Conservation (phyloP, 1,284 basidiomycete genomes). For the Apiotrichum porosum region DNA sequence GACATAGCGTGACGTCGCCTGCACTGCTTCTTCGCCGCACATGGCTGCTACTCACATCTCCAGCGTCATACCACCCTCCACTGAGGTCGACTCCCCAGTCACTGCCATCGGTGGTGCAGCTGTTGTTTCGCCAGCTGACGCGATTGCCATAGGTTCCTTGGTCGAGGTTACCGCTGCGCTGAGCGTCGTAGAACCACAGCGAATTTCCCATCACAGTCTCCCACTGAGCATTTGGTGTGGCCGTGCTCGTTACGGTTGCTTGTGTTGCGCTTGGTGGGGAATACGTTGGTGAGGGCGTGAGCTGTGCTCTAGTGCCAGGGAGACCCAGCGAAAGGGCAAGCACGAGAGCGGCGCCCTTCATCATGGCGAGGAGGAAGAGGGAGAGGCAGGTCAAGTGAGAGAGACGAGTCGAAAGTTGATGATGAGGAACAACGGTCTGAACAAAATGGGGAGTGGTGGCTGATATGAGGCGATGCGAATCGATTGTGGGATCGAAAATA, state of each 20-base stretch:
- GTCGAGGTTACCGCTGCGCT: constrained; percentile 72
- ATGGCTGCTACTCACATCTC: constrained; percentile 38
- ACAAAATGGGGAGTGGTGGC: too few relatives aligned
- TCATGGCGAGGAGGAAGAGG: background rate
- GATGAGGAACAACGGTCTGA: too few relatives aligned
- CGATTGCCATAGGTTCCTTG: constrained; percentile 57
- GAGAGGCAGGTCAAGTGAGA: background rate
- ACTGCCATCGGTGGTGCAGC: constrained; percentile 67
- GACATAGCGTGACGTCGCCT: too few relatives aligned
- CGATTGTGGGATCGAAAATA: too few relatives aligned
- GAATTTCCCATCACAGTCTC: constrained; percentile 69
- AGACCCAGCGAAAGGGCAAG: too few relatives aligned
- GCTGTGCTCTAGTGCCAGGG: constrained; percentile 20
- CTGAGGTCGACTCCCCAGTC: constrained; percentile 69
- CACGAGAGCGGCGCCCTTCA: background rate
- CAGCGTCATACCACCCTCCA: constrained; percentile 89
- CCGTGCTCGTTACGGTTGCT: constrained; percentile 52
- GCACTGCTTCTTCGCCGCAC: too few relatives aligned
- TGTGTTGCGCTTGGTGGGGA: constrained; percentile 58
- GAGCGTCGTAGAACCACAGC: constrained; percentile 86
- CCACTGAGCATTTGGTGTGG: constrained; percentile 70
- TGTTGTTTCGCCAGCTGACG: constrained; percentile 81
- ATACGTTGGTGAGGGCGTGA: constrained; percentile 37
- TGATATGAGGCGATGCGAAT: too few relatives aligned
- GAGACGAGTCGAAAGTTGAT: background rate